Conservation (phyloP, 345 rosid genomes). For the Eucalyptus leucophloia region DNA sequence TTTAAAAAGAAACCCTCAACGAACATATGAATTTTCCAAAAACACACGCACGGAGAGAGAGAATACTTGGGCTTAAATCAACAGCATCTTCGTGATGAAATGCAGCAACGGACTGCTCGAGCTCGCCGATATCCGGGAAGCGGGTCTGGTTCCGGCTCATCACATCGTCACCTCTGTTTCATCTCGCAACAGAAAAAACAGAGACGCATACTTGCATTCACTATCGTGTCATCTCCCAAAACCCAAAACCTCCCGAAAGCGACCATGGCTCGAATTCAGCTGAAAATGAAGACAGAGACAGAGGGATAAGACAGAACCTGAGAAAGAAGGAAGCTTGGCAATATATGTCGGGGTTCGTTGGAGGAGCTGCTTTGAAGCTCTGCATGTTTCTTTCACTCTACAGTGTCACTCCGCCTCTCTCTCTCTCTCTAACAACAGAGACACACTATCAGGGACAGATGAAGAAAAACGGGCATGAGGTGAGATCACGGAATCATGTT, state of each 20-base stretch:
- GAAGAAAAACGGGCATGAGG: background rate
- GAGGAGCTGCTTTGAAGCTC: constrained; percentile 52
- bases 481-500: background rate
- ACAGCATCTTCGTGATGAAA: constrained; percentile 62
- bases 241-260: background rate
- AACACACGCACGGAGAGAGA: background rate
- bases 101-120: constrained; percentile 43
- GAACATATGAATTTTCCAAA: background rate
- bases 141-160: constrained; percentile 20
- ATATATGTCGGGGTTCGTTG: constrained; percentile 42
- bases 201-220: background rate
- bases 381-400: constrained; percentile 28
- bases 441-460: background rate
- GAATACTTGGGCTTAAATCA: constrained; percentile 72
- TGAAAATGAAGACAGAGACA: background rate
- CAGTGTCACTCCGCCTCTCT: background rate
- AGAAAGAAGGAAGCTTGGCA: constrained; percentile 56
- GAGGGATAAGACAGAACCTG: constrained; percentile 29
- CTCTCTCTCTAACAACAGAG: background rate
- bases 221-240: background rate
- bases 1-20: background rate
- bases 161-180: constrained; percentile 30
- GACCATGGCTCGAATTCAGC: background rate
- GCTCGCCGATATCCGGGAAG: constrained; percentile 62
- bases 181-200: background rate